Base-by-base conservation (phyloP, 352 stramenopile species). In the Phytophthora idaei region DNA sequence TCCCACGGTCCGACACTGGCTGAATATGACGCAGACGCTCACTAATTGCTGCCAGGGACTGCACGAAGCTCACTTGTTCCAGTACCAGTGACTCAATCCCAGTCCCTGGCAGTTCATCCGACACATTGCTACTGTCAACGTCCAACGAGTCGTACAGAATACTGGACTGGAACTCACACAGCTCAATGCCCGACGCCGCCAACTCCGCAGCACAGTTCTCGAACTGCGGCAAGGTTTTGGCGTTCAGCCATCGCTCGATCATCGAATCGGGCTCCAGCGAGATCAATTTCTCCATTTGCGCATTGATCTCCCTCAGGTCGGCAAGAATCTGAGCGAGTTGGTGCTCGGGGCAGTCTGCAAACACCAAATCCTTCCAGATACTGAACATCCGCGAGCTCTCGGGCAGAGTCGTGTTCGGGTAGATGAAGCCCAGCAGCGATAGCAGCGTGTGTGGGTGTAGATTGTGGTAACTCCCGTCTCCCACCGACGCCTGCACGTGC, bases 51-150 rank as follows among this genome's bases (percentile, higher is more conserved):
- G 82, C 83, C 3, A 93, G 54, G 4, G 79, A 89, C 67, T 93
- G 77, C 32, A 93, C 85, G 48, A 93, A 93, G 17, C 71, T 76
- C 36, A 93, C 85, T 74, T 93, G 85, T 37, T 93, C 81, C 1
- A 89, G 75, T 17, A 93, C 81, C 8, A 93, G 59, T n/a, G 77
- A 71, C 28, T 93, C 79, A 15, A 93, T 66, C 3, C 75, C 71
- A 10, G 55, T 57, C 15, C 64, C 59, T 42, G 41, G 57, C 4
- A 41, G 34, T 17, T 66, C 61, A 9, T 68, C 41, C 9, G 32
- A 53, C 7, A 66, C 11, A 8, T 29, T 57, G 29, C 55, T 65
- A 10, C 63, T 64, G 4, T 77, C 68, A 12, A 87, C 31, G 41
- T 65, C 49, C 46, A 93, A 54, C 27, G 83, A 88, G 12, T 90